Base-by-base conservation (phyloP, 164 flowering plant species). In the Brasenia schreberi region DNA sequence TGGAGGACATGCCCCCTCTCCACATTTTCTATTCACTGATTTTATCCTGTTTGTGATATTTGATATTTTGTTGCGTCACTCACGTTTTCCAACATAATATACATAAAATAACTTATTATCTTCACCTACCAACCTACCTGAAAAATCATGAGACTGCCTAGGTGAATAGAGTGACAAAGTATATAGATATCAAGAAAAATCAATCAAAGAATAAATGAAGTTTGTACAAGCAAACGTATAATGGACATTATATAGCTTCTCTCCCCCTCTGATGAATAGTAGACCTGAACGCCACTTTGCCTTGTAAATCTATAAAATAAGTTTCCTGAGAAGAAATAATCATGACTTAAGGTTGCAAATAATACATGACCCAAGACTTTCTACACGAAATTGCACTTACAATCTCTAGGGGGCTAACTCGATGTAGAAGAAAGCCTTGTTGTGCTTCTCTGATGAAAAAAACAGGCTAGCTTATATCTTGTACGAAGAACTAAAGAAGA, bases 401-500 rank as follows among this genome's bases (percentile, higher is more conserved):
- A 73, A 85, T 73, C 69, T 87, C 86, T 45, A 84, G 63, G 19
- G 81, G 66, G 73, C 81, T 80, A 67, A 85, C 81, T 69, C 80
- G 74, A 43, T 85, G 88, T 64, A 85, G 82, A 71, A 89, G 79
- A 67, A 89, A 85, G 18, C 87, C 90, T 70, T 81, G 42, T 58
- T 58, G 63, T 69, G 72, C 67, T 67, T 77, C 79, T 49, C 85
- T 83, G 82, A 61, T 7, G 59, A 65, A 60, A 18, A 63, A 1
- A 66, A 4, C 19, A 43, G 6, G 19, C 64, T 60, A 60, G 7
- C 2, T 60, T 60, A 60, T 6, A 7, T 60, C 27, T n/a, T 60
- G 62, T 14, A n/a, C n/a, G 6, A 3, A n/a, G 9, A 60, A 19
- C n/a, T 19, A 60, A 60, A 60, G 19, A 60, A 5, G 62, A 60